These are phyloP conservation scores for Elsinoe australis DNA, from an alignment of 2,329 filamentous ascomycete genomes.

Conservation along the genomic window DNA sequence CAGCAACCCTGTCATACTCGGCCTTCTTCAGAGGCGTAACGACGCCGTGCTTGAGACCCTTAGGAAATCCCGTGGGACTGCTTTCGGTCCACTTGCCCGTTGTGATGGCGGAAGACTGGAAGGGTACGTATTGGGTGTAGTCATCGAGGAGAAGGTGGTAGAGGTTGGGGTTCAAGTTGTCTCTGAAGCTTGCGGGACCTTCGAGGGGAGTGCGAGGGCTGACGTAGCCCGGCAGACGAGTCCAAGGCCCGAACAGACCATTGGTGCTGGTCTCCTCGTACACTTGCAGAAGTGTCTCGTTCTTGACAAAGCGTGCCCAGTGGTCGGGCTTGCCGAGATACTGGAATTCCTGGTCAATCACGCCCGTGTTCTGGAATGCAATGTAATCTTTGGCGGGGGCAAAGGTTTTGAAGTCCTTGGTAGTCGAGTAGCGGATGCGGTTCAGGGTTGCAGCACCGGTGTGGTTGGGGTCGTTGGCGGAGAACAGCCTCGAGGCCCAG, in stretches of 20 bases:
- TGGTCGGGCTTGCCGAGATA: constrained; percentile 31
- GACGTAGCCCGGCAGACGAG: constrained; percentile 3
- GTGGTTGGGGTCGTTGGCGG: constrained; percentile 42
- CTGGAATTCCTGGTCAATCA: constrained; percentile 53
- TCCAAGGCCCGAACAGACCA: constrained; percentile 48
- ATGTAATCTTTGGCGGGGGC: constrained; percentile 45
- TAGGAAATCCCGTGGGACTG: constrained; percentile 38
- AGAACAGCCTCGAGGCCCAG: constrained; percentile 44
- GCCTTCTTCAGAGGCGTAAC: constrained; percentile 43
- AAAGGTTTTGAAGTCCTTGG: constrained; percentile 49
- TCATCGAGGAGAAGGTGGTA: constrained; percentile 46
- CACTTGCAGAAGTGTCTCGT: constrained; percentile 47
- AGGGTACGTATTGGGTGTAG: constrained; percentile 41
- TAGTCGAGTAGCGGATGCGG: constrained; percentile 49
- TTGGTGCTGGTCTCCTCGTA: constrained; percentile 44
- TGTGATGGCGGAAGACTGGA: constrained; percentile 36
- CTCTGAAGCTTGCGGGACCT: constrained; percentile 38
- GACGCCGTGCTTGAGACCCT: constrained; percentile 45
- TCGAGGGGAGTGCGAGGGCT: constrained; percentile 21
- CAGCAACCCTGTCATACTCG: constrained; percentile 36
- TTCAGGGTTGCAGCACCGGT: constrained; percentile 33
- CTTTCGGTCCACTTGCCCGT: constrained; percentile 44
- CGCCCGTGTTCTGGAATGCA: constrained; percentile 38
- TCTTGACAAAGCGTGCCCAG: constrained; percentile 50
- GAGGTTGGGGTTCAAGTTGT: constrained; percentile 32